phyloP scores from a whole-genome alignment of 805 yeast species.

The Yamadazyma scolyti region DNA sequence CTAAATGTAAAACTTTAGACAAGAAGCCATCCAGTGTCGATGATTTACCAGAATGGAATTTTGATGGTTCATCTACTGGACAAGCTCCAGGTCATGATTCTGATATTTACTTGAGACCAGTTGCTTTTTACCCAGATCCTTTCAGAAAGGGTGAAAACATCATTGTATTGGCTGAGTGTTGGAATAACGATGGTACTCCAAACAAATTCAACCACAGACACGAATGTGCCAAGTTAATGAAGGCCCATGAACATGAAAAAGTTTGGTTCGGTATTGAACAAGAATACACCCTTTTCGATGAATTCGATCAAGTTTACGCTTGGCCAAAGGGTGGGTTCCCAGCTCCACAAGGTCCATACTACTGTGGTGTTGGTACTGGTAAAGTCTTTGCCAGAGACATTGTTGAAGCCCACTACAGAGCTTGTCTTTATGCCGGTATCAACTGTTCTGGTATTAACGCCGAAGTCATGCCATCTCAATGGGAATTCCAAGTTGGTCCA shows the following conservation, averaged over 20 bases:
- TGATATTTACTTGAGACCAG: constrained; percentile 94
- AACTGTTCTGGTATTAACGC: constrained; percentile 95
- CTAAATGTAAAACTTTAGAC: constrained; percentile 85
- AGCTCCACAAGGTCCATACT: constrained; percentile 99
- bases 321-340: constrained; percentile 99
- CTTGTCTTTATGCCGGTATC: constrained; percentile 91
- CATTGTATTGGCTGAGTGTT: constrained; percentile 92
- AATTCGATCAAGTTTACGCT: constrained; percentile 85
- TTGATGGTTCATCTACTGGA: constrained; percentile 97
- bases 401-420: constrained; percentile 98
- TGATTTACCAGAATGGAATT: constrained; percentile 98
- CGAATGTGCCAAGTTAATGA: constrained; percentile 92
- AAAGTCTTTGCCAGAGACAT: constrained; percentile 97
- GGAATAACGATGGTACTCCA: constrained; percentile 98
- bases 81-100: constrained; percentile 99
- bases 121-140: constrained; percentile 91
- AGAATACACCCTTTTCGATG: constrained; percentile 95
- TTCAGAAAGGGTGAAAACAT: constrained; percentile 98
- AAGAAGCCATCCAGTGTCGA: constrained; percentile 68
- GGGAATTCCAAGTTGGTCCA: constrained; percentile 99
- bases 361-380: constrained; percentile 99
- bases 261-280: constrained; percentile 99
- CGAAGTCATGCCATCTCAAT: constrained; percentile 99
- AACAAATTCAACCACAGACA: constrained; percentile 98
- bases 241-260: constrained; percentile 77